Base-by-base conservation (phyloP, 345 rosid species). In the Cardamine chenopodiifolia region DNA sequence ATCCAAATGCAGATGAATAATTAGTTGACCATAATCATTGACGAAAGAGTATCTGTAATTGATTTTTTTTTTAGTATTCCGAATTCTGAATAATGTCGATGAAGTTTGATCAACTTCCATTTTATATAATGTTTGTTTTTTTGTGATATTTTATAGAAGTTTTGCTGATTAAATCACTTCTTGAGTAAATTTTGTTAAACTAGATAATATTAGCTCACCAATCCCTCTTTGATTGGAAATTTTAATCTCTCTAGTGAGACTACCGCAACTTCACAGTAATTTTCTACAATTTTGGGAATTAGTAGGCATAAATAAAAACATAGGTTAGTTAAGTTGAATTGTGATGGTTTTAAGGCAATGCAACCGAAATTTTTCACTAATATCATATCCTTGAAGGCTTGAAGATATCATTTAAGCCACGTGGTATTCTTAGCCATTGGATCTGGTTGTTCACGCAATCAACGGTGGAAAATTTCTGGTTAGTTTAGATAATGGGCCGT, bases 371-470 rank as follows among this genome's bases (percentile, higher is more conserved):
- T 53, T 62, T 70, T 44, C 32, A 57, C 18, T 39, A 4, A 44
- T 42, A 18, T 26, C 12, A 8, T 18, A 7, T 32, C 44, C 17
- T 32, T 31, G 32, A 50, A 54, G 26, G 22, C 40, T 71, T 55
- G 37, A 61, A 28, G 56, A 39, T 1, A 34, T 64, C 76, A 70
- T 77, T 35, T 56, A 57, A 55, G 37, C 31, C 48, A 64, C 80
- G 67, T 64, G 72, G 62, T 56, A n/a, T 57, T 57, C 6, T 26
- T 58, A 71, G 72, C 76, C 80, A 47, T 77, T 77, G 76, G 80
- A 77, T 77, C 39, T 57, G 72, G 59, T 77, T 29, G 62, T 17
- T 77, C 80, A 57, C 23, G 68, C 62, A 49, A 77, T 77, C 71
- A 29, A 71, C 68, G 75, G 76, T 58, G 31, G 31, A 20, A 40